Evolutionary conservation across 164 flowering plant species (phyloP).

Genomic region (Chimonanthus praecox): DNA sequence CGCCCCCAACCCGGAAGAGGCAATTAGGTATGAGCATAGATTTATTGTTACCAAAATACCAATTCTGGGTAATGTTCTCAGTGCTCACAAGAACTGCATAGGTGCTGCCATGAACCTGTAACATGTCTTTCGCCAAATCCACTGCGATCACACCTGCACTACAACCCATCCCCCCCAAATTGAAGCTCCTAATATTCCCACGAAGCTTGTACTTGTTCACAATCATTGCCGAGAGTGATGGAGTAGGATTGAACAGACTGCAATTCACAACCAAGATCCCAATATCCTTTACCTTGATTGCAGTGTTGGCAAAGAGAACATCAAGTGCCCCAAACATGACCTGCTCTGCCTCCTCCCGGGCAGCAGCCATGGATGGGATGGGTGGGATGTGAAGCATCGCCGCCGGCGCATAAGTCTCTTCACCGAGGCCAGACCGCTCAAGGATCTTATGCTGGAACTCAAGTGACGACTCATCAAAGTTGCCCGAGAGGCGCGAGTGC

Average conservation of each 20-base stretch:
- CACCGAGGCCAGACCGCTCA: constrained; percentile 22
- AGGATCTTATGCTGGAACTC: constrained; percentile 21
- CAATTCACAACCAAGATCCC: constrained; percentile 79
- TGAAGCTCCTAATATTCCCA: constrained; percentile 55
- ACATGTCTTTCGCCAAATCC: constrained; percentile 64
- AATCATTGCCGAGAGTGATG: constrained; percentile 75
- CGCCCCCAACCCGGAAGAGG: constrained; percentile 70
- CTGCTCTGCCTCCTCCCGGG: constrained; percentile 13
- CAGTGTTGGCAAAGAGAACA: constrained; percentile 40
- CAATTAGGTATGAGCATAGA: constrained; percentile 81
- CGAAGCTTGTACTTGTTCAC: constrained; percentile 66
- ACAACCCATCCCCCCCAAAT: constrained; percentile 88
- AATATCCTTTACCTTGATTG: constrained; percentile 57
- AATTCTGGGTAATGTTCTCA: constrained; percentile 77
- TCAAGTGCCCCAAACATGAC: constrained; percentile 81
- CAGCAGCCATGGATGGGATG: constrained; percentile 15
- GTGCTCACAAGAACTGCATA: constrained; percentile 80
- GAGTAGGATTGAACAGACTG: constrained; percentile 74
- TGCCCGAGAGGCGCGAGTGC: constrained; percentile 16
- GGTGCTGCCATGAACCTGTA: constrained; percentile 63
- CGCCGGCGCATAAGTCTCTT: constrained; percentile 19
- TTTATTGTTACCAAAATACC: constrained; percentile 77
- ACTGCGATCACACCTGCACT: constrained; percentile 75
- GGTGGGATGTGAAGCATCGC: constrained; percentile 18
- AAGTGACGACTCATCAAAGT: constrained; percentile 7